phyloP scores from a whole-genome alignment of 495 filamentous ascomycete genomes.

The Bryoglossum gracile region DNA sequence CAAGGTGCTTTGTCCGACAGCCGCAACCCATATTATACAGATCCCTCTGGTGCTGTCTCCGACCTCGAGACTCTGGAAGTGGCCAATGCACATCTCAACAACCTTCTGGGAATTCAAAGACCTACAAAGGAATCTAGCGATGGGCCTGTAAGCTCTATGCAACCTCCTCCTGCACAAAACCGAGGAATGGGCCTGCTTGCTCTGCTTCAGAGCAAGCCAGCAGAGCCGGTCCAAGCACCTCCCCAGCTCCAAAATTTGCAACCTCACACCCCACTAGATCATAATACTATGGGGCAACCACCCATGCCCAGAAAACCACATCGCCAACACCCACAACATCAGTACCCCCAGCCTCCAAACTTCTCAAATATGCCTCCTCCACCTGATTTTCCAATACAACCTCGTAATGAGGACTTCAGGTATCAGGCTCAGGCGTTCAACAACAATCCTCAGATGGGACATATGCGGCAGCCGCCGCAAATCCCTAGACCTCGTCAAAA shows the following conservation, averaged over 20 bases:
- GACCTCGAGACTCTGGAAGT: conserved; percentile 41
- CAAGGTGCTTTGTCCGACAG: conserved; percentile 18
- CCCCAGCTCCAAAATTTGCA: conserved; percentile 10
- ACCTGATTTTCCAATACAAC: conserved; percentile 19
- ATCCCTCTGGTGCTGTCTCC: conserved; percentile 38
- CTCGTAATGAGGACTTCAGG: conserved; percentile 13
- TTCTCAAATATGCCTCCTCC: conserved; percentile 25
- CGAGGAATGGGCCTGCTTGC: conserved; percentile 47
- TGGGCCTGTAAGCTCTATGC: conserved; percentile 18
- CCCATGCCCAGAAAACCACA: conserved; percentile 28
- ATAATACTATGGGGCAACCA: conserved; percentile 27
- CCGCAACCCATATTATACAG: conserved; percentile 29
- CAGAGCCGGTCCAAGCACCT: background rate
- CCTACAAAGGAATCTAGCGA: conserved; percentile 37
- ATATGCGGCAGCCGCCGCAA: conserved; percentile 21
- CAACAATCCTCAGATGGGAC: conserved; percentile 17
- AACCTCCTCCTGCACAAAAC: conserved; percentile 16
- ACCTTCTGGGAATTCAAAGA: conserved; percentile 54
- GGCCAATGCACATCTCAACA: conserved; percentile 56
- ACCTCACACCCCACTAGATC: conserved; percentile 26
- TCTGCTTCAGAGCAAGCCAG: conserved; percentile 40
- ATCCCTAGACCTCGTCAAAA: conserved; percentile 24
- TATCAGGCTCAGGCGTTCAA: conserved; percentile 18
- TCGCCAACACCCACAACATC: conserved; percentile 26
- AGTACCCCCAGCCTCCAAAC: conserved; percentile 18